Evolutionary conservation across 2,329 filamentous ascomycete genomes (phyloP).

Genomic region (Cadophora sp.): DNA sequence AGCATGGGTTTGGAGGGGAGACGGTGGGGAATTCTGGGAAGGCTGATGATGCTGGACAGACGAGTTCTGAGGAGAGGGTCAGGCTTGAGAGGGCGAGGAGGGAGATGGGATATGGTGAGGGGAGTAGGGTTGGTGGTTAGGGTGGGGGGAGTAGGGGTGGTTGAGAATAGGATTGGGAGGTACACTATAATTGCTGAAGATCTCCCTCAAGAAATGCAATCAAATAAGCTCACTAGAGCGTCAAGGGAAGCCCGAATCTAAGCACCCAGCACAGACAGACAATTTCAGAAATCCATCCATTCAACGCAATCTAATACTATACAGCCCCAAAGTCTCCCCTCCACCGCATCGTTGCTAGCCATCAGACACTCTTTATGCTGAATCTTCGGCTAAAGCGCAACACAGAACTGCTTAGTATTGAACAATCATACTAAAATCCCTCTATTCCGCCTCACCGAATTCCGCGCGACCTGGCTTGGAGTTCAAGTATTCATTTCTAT

Average conservation of each 20-base stretch:
- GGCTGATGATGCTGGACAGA: constrained; percentile 46
- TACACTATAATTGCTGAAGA: too few relatives aligned
- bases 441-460: constrained; percentile 50
- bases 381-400: constrained; percentile 38
- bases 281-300: constrained; percentile 27
- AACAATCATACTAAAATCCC: constrained; percentile 23
- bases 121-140: constrained; percentile 61
- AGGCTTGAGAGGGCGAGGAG: constrained; percentile 50
- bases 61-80: constrained; percentile 46
- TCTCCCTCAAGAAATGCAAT: too few relatives aligned
- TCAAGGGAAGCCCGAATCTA: too few relatives aligned
- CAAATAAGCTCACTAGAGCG: too few relatives aligned
- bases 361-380: constrained; percentile 24
- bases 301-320: constrained; percentile 42
- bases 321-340: constrained; percentile 33
- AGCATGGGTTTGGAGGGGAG: constrained; percentile 61
- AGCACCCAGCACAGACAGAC: background rate
- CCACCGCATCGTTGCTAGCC: constrained; percentile 25
- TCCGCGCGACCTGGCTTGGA: constrained; percentile 74
- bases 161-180: too few relatives aligned
- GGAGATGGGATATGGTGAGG: constrained; percentile 60
- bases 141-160: too few relatives aligned
- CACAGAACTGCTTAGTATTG: constrained; percentile 38
- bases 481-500: constrained; percentile 81
- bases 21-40: constrained; percentile 51